A percentile compares a stretch with the other conserved stretches of the same genome.
Conservation (phyloP, 257 asterid genomes). For the Nicotiana undulata region DNA sequence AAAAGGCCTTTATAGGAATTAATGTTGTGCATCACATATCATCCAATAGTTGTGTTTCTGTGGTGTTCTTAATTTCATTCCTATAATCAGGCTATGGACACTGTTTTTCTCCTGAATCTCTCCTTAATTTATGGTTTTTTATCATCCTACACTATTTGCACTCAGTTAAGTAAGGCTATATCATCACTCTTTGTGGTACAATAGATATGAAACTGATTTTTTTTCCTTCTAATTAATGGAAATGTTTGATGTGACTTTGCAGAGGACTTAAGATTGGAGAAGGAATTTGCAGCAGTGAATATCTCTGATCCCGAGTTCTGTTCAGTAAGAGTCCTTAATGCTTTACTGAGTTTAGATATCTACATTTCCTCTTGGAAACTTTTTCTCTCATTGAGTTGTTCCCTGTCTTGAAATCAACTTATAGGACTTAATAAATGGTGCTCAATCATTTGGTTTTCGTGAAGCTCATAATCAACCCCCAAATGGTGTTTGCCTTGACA, state of each 20-base stretch:
- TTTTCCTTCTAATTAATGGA: slow-evolving; percentile 43
- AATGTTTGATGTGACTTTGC: slow-evolving; percentile 49
- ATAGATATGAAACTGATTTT: slow-evolving; percentile 32
- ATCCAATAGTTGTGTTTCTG: background rate
- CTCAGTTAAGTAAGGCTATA: slow-evolving; percentile 50
- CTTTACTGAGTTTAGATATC: background rate
- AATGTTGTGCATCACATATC: background rate
- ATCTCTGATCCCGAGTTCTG: slow-evolving; percentile 34
- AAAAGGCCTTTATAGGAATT: background rate
- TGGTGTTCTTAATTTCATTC: background rate
- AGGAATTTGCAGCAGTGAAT: slow-evolving; percentile 44
- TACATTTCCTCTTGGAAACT: background rate
- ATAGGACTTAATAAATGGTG: background rate
- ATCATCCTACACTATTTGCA: slow-evolving; percentile 27
- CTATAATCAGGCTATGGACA: background rate
- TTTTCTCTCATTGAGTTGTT: background rate
- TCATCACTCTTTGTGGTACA: slow-evolving; percentile 10
- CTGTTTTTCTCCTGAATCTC: background rate
- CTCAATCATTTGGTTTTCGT: slow-evolving; percentile 20
- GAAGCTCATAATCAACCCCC: slow-evolving; percentile 30
- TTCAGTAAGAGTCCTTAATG: too few species aligned
- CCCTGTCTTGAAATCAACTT: background rate
- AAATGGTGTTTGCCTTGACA: slow-evolving; percentile 72
- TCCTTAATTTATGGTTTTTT: background rate
- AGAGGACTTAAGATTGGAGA: slow-evolving; percentile 42